phyloP scores from a whole-genome alignment of 75 land plant species.

The Cupressus sempervirens region DNA sequence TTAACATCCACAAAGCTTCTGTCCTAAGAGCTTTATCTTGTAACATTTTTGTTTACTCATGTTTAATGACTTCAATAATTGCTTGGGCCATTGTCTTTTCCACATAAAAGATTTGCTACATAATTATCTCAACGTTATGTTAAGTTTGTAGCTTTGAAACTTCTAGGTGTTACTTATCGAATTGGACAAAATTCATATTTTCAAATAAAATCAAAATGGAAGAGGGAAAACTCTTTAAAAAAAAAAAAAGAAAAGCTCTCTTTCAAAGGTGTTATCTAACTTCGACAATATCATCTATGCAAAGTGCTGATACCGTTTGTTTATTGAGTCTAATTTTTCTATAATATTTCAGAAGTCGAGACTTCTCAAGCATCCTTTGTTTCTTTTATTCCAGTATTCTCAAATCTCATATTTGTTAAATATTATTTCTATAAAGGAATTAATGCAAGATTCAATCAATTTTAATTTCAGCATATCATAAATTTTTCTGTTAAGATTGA shows the following conservation, averaged over 20 bases:
- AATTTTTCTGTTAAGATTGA: not conserved
- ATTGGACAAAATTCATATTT: not conserved
- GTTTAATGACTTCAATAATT: not conserved
- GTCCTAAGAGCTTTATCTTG: not conserved
- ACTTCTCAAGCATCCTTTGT: not conserved
- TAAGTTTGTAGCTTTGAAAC: not conserved
- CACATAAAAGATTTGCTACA: not conserved
- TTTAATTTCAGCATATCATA: not conserved
- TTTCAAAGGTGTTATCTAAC: not conserved
- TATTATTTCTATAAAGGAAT: not conserved
- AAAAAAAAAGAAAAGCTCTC: too few relatives aligned
- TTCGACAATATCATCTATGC: too few relatives aligned
- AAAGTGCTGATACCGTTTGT: not conserved
- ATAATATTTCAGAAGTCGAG: not conserved
- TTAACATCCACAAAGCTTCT: not conserved
- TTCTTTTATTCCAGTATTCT: not conserved
- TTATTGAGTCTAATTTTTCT: not conserved
- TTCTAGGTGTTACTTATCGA: not conserved
- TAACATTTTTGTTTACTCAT: not conserved
- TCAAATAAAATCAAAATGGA: not conserved
- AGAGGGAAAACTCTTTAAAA: too few relatives aligned
- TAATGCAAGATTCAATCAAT: not conserved
- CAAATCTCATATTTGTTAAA: not conserved
- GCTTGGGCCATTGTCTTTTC: not conserved
- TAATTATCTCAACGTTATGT: not conserved